Base-by-base conservation (phyloP, 345 rosid species). In the Physaria fendleri region DNA sequence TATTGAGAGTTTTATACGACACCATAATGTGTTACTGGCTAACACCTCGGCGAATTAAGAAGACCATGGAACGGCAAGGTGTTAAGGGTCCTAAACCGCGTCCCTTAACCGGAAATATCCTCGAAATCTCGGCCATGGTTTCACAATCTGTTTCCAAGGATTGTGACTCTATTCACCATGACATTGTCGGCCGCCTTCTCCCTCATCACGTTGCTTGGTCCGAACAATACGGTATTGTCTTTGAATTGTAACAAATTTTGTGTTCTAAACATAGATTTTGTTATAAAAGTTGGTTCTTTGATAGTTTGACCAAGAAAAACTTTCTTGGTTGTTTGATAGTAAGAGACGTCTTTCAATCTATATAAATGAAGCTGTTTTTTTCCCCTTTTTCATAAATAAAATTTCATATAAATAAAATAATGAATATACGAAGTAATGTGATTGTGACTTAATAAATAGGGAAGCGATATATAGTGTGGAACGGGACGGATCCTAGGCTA, bases 201-300 rank as follows among this genome's bases (percentile, higher is more conserved):
- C 99, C 99, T 10, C 97, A 94, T 79, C 85, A 81, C 23, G 82
- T 80, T 44, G 37, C 76, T 22, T 90, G 99, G 97, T 85, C 97
- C 13, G 59, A 78, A 40, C 83, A 73, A 59, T 94, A 72, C 12
- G 99, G 99, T 89, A 74, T 2, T 25, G 13, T 47, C 14, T 39
- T 39, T 34, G 27, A 43, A 51, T 11, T 30, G 24, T 58, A 67
- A 49, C 59, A 41, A 8, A 20, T 18, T 18, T 18, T 15, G 24
- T 12, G 35, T 27, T 16, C 32, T 56, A 46, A 47, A 46, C 49
- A 56, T 58, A 38, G 56, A 21, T 42, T 34, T 56, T 1, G 15
- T 55, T 45, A 25, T 23, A 16, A 17, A 17, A 16, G 15, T 42
- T 62, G 41, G 4, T 20, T 54, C n/a, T n/a, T n/a, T n/a, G n/a